Conservation (phyloP, 2,329 filamentous ascomycete genomes). For the Fusarium papillatum region DNA sequence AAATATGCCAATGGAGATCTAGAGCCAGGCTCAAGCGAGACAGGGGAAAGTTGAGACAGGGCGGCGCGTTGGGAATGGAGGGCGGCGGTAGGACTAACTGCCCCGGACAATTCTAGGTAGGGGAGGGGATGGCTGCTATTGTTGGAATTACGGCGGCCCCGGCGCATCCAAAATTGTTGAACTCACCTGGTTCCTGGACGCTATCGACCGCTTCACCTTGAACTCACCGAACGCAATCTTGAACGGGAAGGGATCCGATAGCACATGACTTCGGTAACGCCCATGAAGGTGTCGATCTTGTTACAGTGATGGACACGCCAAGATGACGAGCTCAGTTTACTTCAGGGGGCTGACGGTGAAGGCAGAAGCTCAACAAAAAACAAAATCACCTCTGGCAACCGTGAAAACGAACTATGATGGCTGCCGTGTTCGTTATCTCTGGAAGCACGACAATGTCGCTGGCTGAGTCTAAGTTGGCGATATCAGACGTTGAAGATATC, state of each 20-base stretch:
- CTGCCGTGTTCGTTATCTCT: slow-evolving; percentile 19
- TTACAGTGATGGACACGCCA: neutral
- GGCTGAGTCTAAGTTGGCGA: neutral
- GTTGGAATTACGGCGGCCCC: slow-evolving; percentile 32
- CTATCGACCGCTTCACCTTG: slow-evolving; percentile 31
- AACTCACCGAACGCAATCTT: slow-evolving; percentile 28
- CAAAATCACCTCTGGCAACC: slow-evolving; percentile 15
- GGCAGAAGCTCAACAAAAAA: slow-evolving; percentile 34
- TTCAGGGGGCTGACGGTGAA: slow-evolving; percentile 13
- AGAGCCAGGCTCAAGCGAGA: slow-evolving; percentile 13
- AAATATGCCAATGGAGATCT: slow-evolving; percentile 16
- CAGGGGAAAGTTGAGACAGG: slow-evolving; percentile 8
- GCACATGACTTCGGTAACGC: neutral
- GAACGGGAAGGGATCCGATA: slow-evolving; percentile 14
- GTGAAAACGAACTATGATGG: neutral
- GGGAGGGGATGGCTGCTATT: slow-evolving; percentile 32
- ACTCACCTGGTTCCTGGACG: slow-evolving; percentile 20
- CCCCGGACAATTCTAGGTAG: neutral
- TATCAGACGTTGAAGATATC: slow-evolving; percentile 2
- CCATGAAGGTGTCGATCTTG: neutral
- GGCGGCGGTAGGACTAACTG: neutral
- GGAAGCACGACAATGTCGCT: neutral
- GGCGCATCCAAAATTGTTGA: slow-evolving; percentile 37
- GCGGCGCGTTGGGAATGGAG: slow-evolving; percentile 9
- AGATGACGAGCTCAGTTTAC: slow-evolving; percentile 17